A percentile compares a stretch with the other conserved stretches of the same genome.
Conservation (phyloP, 495 filamentous ascomycete genomes). For the Penicillium steckii region DNA sequence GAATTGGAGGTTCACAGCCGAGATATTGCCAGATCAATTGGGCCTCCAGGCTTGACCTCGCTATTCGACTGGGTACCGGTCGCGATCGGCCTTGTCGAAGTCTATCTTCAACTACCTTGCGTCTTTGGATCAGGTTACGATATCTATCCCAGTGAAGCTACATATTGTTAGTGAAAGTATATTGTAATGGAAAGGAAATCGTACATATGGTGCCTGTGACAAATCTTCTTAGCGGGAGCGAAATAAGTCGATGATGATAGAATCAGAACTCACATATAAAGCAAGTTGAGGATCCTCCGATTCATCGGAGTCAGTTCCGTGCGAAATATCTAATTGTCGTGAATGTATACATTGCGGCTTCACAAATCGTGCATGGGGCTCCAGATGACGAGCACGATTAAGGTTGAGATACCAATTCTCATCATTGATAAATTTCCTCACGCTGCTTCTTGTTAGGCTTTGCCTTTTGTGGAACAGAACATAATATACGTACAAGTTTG, state of each 20-base stretch:
- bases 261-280: slow-evolving; percentile 36
- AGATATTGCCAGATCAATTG: slow-evolving; percentile 65
- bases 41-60: slow-evolving; percentile 53
- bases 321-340: slow-evolving; percentile 29
- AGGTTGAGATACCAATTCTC: slow-evolving; percentile 46
- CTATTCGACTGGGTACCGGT: slow-evolving; percentile 55
- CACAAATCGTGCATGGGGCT: slow-evolving; percentile 47
- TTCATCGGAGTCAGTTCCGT: slow-evolving; percentile 15
- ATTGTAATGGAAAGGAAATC: slow-evolving; percentile 4
- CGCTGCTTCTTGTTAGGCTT: slow-evolving; percentile 23
- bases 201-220: slow-evolving; percentile 26
- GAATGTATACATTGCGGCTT: slow-evolving; percentile 38
- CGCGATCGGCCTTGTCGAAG: slow-evolving; percentile 55
- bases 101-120: slow-evolving; percentile 55
- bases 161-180: slow-evolving; percentile 9
- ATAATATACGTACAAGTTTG: slow-evolving; percentile 21
- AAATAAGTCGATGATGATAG: not conserved
- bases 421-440: slow-evolving; percentile 49
- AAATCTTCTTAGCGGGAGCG: not conserved
- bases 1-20: slow-evolving; percentile 62
- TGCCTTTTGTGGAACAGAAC: not conserved
- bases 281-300: slow-evolving; percentile 35
- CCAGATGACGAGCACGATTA: slow-evolving; percentile 46
- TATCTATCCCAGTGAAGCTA: slow-evolving; percentile 71
- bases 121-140: slow-evolving; percentile 55